These are phyloP conservation scores for Chrysosphaeria jannelii DNA, from an alignment of 2,329 filamentous ascomycete genomes.

Conservation along the genomic window DNA sequence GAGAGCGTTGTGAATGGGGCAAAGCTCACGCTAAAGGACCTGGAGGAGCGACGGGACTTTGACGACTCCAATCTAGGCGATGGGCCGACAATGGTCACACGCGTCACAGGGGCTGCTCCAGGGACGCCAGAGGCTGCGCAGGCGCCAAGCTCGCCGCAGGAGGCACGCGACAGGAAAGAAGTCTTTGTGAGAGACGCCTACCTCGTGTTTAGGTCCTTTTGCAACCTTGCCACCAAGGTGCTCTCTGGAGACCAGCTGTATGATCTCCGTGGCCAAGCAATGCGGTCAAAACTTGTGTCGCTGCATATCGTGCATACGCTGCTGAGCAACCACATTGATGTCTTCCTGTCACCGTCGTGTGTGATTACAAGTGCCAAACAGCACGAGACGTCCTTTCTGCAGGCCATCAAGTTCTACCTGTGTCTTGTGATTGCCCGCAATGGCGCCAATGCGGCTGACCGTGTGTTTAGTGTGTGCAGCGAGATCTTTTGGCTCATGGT, in stretches of 20 bases:
- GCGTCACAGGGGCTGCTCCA: slow-evolving; percentile 24
- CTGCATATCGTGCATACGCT: slow-evolving; percentile 87
- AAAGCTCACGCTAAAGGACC: slow-evolving; percentile 34
- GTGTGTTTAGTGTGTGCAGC: slow-evolving; percentile 81
- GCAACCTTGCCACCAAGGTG: slow-evolving; percentile 83
- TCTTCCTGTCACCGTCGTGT: slow-evolving; percentile 75
- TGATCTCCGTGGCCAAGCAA: slow-evolving; percentile 76
- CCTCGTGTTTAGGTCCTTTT: slow-evolving; percentile 88
- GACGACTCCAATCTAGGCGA: slow-evolving; percentile 36
- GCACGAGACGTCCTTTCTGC: slow-evolving; percentile 71
- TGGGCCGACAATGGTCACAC: slow-evolving; percentile 34
- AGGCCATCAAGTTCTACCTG: slow-evolving; percentile 89
- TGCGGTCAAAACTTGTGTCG: slow-evolving; percentile 89
- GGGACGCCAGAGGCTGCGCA: slow-evolving; percentile 7
- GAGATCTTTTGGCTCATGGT: slow-evolving; percentile 98
- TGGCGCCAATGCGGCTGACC: slow-evolving; percentile 71
- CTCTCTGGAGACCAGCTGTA: slow-evolving; percentile 73
- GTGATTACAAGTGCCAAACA: slow-evolving; percentile 78
- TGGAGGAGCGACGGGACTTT: slow-evolving; percentile 37
- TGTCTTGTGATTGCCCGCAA: slow-evolving; percentile 87
- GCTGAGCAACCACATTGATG: slow-evolving; percentile 70
- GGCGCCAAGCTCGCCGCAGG: slow-evolving; percentile 27
- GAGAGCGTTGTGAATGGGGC: slow-evolving; percentile 7
- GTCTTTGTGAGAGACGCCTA: slow-evolving; percentile 94
- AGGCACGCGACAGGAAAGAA: slow-evolving; percentile 68